Evolutionary conservation across 192 early-diverging fungal genomes (phyloP).

Genomic region (Linnemannia elongata): DNA sequence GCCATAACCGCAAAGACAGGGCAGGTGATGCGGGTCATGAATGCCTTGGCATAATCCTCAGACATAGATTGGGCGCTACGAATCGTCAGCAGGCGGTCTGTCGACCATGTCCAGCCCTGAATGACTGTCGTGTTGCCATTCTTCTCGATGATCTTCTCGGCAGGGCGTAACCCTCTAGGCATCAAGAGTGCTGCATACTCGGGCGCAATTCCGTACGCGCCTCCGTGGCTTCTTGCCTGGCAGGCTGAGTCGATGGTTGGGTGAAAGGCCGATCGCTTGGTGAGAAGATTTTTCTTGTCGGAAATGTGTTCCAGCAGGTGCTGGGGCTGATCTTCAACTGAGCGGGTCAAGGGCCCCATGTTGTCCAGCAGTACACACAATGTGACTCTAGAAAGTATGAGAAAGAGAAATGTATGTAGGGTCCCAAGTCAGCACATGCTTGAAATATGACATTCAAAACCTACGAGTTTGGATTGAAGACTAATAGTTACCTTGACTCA

Average conservation of each 20-base stretch:
- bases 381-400: neutral
- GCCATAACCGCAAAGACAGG: constrained; percentile 25
- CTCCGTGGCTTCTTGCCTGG: neutral
- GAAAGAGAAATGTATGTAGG: neutral
- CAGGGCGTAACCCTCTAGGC: constrained; percentile 15
- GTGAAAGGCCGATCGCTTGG: constrained; percentile 16
- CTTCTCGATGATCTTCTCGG: constrained; percentile 8
- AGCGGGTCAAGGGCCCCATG: constrained; percentile 12
- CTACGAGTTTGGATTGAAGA: neutral
- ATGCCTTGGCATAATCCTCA: constrained; percentile 18
- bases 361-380: constrained; percentile 22
- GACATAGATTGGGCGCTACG: constrained; percentile 30
- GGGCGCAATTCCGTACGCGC: neutral
- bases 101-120: constrained; percentile 31
- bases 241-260: constrained; percentile 13
- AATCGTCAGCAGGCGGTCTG: constrained; percentile 21
- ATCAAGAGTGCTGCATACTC: constrained; percentile 5
- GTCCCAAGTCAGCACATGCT: neutral
- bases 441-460: too few relatives aligned
- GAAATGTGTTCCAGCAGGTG: constrained; percentile 22
- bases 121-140: neutral
- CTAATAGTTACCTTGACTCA: neutral
- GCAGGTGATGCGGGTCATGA: constrained; percentile 16
- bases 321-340: constrained; percentile 21
- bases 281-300: constrained; percentile 18